A percentile compares a stretch with the other conserved stretches of the same genome.
These are phyloP conservation scores for Iberis pinnata DNA, from an alignment of 345 rosid genomes.

Conservation along the genomic window DNA sequence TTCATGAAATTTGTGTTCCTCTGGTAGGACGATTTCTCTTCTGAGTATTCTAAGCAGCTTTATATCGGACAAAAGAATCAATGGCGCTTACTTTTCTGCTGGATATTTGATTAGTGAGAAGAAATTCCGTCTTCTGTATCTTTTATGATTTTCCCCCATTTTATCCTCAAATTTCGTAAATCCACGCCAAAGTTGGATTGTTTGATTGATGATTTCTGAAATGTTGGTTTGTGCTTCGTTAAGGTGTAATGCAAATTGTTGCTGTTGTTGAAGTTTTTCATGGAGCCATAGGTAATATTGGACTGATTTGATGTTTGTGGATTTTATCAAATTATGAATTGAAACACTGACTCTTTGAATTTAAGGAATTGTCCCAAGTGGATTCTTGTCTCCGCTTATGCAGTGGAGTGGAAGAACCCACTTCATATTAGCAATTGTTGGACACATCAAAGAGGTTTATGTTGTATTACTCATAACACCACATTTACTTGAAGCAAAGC, in stretches of 20 bases:
- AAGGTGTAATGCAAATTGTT: conserved; percentile 54
- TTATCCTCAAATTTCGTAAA: no score
- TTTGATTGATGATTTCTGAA: neutral
- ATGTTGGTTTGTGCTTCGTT: neutral
- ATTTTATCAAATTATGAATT: no score
- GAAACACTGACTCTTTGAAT: no score
- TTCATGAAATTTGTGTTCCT: neutral
- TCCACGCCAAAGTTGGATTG: no score
- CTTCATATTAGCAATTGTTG: conserved; percentile 48
- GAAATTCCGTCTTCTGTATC: neutral
- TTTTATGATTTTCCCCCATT: no score
- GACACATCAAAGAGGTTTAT: conserved; percentile 49
- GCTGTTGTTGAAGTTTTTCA: conserved; percentile 72
- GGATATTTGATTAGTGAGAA: conserved; percentile 57
- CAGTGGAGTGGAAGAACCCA: conserved; percentile 85
- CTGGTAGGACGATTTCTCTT: conserved; percentile 47
- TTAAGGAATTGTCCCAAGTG: conserved; percentile 78
- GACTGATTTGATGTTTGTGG: no score
- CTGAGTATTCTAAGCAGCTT: conserved; percentile 33
- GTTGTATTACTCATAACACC: neutral
- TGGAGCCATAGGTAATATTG: conserved; percentile 58
- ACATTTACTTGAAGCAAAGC: no score
- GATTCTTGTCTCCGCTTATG: conserved; percentile 65
- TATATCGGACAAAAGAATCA: conserved; percentile 34
- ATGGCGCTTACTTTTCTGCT: conserved; percentile 55